Percentiles rank a stretch among this genome's conserved stretches.
Conservation (phyloP, 805 yeast genomes). For the Ogataea henricii region DNA sequence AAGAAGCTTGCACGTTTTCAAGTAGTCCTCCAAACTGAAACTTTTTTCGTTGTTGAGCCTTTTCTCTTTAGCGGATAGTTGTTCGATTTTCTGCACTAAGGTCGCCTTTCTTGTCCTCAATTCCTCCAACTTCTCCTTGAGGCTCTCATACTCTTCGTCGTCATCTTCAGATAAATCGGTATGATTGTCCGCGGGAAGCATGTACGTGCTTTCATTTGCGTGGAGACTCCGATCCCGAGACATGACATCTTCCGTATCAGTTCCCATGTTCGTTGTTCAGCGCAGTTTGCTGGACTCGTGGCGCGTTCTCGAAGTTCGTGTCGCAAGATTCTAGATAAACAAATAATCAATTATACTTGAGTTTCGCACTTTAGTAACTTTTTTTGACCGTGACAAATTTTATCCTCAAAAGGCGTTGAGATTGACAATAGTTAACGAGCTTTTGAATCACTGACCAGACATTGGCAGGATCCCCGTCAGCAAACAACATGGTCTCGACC, state of each 20-base stretch:
- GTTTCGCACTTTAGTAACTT: conserved; percentile 3
- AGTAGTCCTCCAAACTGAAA: conserved; percentile 22
- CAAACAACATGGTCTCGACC: conserved; percentile 33
- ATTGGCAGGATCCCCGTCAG: neutral
- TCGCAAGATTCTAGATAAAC: neutral
- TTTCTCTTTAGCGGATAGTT: conserved; percentile 1
- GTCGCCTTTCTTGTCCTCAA: conserved; percentile 11
- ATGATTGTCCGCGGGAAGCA: conserved; percentile 3
- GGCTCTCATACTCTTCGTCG: conserved; percentile 16
- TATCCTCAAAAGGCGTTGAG: neutral
- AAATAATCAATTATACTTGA: neutral
- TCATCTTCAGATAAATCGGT: conserved; percentile 11
- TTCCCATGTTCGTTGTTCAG: neutral
- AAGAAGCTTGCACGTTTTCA: conserved; percentile 18
- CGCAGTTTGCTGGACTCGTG: no score
- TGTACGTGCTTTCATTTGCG: neutral
- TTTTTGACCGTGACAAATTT: conserved; percentile 2
- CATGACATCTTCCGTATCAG: neutral
- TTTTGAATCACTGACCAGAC: neutral
- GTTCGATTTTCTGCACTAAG: conserved; percentile 5
- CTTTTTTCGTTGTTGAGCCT: conserved; percentile 2
- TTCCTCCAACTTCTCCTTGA: conserved; percentile 8
- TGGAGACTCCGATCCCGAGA: neutral
- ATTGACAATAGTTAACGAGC: neutral
- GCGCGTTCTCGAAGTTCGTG: neutral